Percentiles rank a stretch among this genome's conserved stretches.
phyloP scores from a whole-genome alignment of 176 grass and related monocot genomes.

The Dactylis glomerata region DNA sequence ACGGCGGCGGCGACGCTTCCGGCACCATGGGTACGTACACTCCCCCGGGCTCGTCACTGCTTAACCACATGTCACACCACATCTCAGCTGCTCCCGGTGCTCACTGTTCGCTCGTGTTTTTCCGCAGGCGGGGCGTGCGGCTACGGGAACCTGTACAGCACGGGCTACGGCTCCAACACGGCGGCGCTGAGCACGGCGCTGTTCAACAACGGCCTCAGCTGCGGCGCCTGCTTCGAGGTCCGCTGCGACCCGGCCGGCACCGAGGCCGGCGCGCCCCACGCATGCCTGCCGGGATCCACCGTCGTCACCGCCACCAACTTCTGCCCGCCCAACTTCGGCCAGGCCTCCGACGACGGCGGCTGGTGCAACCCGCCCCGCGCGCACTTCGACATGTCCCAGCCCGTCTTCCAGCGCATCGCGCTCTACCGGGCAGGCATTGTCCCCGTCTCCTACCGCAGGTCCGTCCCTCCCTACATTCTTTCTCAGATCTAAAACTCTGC shows the following conservation, averaged over 20 bases:
- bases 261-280: conserved; percentile 34
- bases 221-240: conserved; percentile 83
- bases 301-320: conserved; percentile 93
- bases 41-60: too few relatives aligned
- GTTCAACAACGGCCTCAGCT: conserved; percentile 89
- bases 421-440: conserved; percentile 86
- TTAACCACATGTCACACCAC: background rate
- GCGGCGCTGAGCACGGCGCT: conserved; percentile 90
- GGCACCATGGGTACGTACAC: conserved; percentile 68
- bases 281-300: conserved; percentile 68
- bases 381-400: conserved; percentile 89
- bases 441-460: conserved; percentile 76
- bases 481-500: accelerated
- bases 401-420: conserved; percentile 83
- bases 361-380: conserved; percentile 87
- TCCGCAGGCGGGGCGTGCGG: conserved; percentile 74
- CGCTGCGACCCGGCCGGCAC: conserved; percentile 45
- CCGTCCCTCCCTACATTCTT: too few relatives aligned
- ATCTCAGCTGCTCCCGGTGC: too few relatives aligned
- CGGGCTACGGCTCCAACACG: conserved; percentile 86
- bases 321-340: conserved; percentile 81
- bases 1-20: conserved; percentile 87
- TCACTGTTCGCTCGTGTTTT: background rate
- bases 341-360: conserved; percentile 70
- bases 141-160: conserved; percentile 93